Base-by-base conservation (phyloP, 2,329 filamentous ascomycete genomes). In the Cordyceps farinosa region DNA sequence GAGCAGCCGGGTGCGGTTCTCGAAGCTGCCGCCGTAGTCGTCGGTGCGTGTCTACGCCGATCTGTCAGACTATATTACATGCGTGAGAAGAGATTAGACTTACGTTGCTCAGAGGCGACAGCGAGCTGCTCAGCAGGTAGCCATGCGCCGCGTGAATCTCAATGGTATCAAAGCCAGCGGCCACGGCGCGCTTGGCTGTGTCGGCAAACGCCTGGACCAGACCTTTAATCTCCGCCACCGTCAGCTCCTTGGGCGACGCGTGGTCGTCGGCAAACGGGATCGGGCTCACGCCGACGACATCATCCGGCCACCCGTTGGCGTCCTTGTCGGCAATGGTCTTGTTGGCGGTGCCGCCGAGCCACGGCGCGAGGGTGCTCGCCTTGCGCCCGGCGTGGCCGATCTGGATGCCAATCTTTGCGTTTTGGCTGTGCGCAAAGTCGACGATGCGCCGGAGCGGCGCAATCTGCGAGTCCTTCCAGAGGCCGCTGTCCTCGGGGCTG, bases 391-490 rank as follows among this genome's bases (percentile, higher is more conserved):
- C 92, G 70, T 97, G 92, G 1, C 80, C 90, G 5, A 96, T 81
- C 78, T 97, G 92, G 65, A 96, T 88, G 58, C 85, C 91, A 59
- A 91, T 86, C 67, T 90, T 86, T 70, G 92, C 87, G 71, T 82
- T 84, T 75, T 96, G 92, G 32, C 84, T 86, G 78, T 96, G 92
- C 2, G 89, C 85, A 66, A 92, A 96, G 65, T 96, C 90, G 42
- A 88, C 85, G 52, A 94, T 83, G 64, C 84, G 83, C 71, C 82
- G 84, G 64, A 96, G 77, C 0, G 88, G 87, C 66, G 83, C 87
- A 65, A 93, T 88, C 74, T 97, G 93, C 40, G 83, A 86, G 74
- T 97, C 93, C 66, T 89, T 82, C 93, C 92, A 97, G 8, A 97
- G 77, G 0, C 93, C 92, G 13, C 80, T 77, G 73, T 94, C 90